These are phyloP conservation scores for Microbotryomycetes sp. DNA, from an alignment of 1,284 basidiomycete genomes.

Conservation along the genomic window DNA sequence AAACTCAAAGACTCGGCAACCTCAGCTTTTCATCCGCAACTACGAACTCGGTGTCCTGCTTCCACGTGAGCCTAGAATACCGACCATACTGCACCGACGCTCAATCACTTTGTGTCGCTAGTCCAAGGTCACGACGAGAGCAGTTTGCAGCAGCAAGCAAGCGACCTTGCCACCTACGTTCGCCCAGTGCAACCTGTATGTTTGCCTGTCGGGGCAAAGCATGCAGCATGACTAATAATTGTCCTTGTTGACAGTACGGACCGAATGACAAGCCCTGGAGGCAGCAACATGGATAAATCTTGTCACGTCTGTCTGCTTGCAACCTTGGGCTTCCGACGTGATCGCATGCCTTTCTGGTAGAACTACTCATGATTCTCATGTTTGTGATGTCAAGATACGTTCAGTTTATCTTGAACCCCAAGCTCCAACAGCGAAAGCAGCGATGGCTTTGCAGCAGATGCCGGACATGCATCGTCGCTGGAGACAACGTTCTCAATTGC, in stretches of 20 bases:
- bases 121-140: constrained; percentile 14
- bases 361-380: no score
- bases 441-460: no score
- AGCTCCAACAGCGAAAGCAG: no score
- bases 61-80: constrained; percentile 2
- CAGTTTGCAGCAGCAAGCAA: constrained; percentile 20
- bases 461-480: no score
- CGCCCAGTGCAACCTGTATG: constrained; percentile 15
- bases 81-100: neutral
- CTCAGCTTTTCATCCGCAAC: constrained; percentile 15
- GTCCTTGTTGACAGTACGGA: neutral
- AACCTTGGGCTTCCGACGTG: no score
- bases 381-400: no score
- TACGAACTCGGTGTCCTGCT: constrained; percentile 27
- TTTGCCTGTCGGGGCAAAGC: neutral
- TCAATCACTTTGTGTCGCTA: neutral
- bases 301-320: no score
- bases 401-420: no score
- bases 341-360: no score
- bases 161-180: constrained; percentile 15
- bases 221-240: neutral
- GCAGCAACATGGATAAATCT: no score
- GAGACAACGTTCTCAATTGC: no score
- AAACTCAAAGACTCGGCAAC: neutral
- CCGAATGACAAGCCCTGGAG: constrained; percentile 19